Base-by-base conservation (phyloP, 73 alveolate genomes). In the Effrenium voratum region DNA sequence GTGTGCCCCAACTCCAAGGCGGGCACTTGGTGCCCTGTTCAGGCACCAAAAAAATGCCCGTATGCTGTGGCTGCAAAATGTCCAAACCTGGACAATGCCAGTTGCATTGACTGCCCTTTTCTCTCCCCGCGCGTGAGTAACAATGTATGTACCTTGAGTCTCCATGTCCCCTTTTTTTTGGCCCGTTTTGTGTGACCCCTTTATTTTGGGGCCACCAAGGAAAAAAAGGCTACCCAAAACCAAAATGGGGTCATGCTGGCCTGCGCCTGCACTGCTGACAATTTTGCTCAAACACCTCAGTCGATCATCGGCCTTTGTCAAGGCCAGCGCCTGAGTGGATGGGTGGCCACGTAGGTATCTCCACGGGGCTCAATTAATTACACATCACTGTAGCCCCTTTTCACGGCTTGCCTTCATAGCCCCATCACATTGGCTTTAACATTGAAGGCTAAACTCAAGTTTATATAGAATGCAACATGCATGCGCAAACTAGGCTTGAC, bases 81-180 rank as follows among this genome's bases (percentile, higher is more conserved):
- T 16, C 79, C 63, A 26, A 30, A 24, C 10, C 40, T n/a, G 40
- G 34, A 24, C 41, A 24, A 66, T n/a, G n/a, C n/a, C n/a, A n/a
- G n/a, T n/a, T n/a, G n/a, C n/a, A n/a, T n/a, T n/a, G n/a, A n/a
- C n/a, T n/a, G n/a, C n/a, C n/a, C n/a, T n/a, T n/a, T n/a, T n/a
- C n/a, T n/a, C n/a, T n/a, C n/a, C n/a, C n/a, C n/a, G n/a, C n/a
- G n/a, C n/a, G n/a, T n/a, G n/a, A n/a, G n/a, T n/a, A n/a, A n/a
- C n/a, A n/a, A 68, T 38, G 45, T 44, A 77, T 77, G 28, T 79
- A 79, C 91, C 91, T 79, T 3, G 91, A 79, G 70, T 45, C 91
- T 45, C 91, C 0, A 4, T 28, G 4, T 63, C 0, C 70, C n/a
- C 45, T 45, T 79, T 79, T 8, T 79, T 79, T 79, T 79, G 43